Conservation (phyloP, 352 stramenopile genomes). For the Phytophthora sp. region DNA sequence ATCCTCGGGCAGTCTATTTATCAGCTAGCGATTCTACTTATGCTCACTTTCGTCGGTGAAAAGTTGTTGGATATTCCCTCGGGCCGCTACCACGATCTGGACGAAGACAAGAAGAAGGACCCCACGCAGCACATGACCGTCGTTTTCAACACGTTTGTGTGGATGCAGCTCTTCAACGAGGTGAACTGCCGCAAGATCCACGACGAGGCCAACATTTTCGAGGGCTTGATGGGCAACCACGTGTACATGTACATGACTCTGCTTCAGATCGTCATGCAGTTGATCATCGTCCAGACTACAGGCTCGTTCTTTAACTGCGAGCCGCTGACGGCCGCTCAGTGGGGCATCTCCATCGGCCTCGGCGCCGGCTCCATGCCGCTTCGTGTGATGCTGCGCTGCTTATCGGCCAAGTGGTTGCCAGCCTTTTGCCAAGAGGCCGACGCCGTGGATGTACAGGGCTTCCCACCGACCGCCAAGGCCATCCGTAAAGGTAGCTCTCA, state of each 20-base stretch:
- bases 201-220: conserved; percentile 94
- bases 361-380: conserved; percentile 52
- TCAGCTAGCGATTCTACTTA: conserved; percentile 91
- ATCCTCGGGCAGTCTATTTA: conserved; percentile 94
- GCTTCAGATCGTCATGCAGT: conserved; percentile 92
- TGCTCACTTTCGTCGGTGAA: conserved; percentile 85
- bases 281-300: conserved; percentile 96
- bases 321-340: conserved; percentile 50
- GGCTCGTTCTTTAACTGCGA: conserved; percentile 78
- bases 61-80: conserved; percentile 54
- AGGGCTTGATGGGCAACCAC: conserved; percentile 89
- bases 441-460: conserved; percentile 40
- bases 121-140: conserved; percentile 95
- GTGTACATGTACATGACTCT: conserved; percentile 94
- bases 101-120: conserved; percentile 35
- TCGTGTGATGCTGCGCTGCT: conserved; percentile 52
- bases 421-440: conserved; percentile 61
- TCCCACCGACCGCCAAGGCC: conserved; percentile 37
- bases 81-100: conserved; percentile 48
- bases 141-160: conserved; percentile 98
- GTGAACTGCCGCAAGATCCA: conserved; percentile 85
- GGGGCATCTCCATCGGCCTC: conserved; percentile 62
- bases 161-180: conserved; percentile 95
- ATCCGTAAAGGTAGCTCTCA: conserved; percentile 37
- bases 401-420: conserved; percentile 69